Percentiles rank a stretch among this genome's conserved stretches.
Evolutionary conservation across 2,329 filamentous ascomycete species (phyloP).

Genomic region (Cladosporium sp.): DNA sequence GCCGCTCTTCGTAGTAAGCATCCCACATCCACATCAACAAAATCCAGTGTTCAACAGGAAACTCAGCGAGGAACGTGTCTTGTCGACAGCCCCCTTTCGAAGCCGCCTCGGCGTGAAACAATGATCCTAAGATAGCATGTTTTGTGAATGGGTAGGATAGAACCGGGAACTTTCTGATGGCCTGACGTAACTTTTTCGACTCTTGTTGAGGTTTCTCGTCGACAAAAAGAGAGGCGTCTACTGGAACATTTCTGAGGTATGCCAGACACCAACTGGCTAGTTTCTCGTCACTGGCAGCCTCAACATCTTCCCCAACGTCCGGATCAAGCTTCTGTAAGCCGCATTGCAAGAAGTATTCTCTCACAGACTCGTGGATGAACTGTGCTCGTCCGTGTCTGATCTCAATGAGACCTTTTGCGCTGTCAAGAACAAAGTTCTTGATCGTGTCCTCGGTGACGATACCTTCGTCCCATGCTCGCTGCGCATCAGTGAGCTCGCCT

Average conservation of each 20-base stretch:
- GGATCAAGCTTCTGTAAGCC: background rate
- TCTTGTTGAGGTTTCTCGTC: no score
- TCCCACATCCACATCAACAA: no score
- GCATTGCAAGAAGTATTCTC: background rate
- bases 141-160: background rate
- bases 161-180: background rate
- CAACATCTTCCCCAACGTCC: background rate
- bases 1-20: no score
- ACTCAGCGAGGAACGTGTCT: no score
- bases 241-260: background rate
- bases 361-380: constrained; percentile 10
- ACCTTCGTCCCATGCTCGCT: background rate
- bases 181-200: background rate
- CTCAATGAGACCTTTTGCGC: background rate
- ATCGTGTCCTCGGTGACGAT: background rate
- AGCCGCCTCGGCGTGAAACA: no score
- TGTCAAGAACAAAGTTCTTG: background rate
- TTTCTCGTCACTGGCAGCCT: background rate
- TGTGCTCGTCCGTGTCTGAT: background rate
- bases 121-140: no score
- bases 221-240: background rate
- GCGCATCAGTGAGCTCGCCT: constrained; percentile 22
- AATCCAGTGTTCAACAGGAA: no score
- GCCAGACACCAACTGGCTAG: background rate
- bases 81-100: no score